Conservation (phyloP, 305 asterid species). For the Rubia peregrina region DNA sequence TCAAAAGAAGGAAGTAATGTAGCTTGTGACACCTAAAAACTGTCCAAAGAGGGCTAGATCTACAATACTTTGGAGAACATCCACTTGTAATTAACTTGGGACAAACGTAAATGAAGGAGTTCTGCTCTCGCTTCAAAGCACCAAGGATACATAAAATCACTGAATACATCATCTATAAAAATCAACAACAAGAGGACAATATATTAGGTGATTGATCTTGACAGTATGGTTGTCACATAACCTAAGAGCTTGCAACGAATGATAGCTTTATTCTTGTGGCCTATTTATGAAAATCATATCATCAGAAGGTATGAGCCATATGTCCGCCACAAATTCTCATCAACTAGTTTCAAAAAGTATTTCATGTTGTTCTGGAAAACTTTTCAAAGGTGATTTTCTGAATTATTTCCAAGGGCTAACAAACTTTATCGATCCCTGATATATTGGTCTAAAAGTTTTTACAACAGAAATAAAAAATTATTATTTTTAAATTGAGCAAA, state of each 20-base stretch:
- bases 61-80: constrained; percentile 50
- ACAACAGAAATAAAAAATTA: too few species aligned
- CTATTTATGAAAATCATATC: too few species aligned
- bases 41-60: constrained; percentile 67
- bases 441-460: constrained; percentile 38
- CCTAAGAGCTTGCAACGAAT: constrained; percentile 78
- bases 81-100: constrained; percentile 38
- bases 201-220: constrained; percentile 83
- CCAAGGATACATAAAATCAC: constrained; percentile 85
- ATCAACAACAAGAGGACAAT: constrained; percentile 92
- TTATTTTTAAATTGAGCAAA: too few species aligned
- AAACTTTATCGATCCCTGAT: constrained; percentile 80
- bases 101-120: constrained; percentile 83
- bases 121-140: constrained; percentile 91
- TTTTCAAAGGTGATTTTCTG: constrained; percentile 86
- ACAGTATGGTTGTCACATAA: constrained; percentile 85
- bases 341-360: constrained; percentile 65
- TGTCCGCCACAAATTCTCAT: too few species aligned
- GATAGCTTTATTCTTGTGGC: constrained; percentile 93
- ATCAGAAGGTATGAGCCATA: constrained; percentile 68
- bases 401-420: constrained; percentile 81
- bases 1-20: constrained; percentile 60
- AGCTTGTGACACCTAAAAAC: constrained; percentile 60
- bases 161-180: constrained; percentile 93
- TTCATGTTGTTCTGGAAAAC: constrained; percentile 70